Evolutionary conservation across 306 rosid genomes (phyloP).

Genomic region (Abrus precatorius): DNA sequence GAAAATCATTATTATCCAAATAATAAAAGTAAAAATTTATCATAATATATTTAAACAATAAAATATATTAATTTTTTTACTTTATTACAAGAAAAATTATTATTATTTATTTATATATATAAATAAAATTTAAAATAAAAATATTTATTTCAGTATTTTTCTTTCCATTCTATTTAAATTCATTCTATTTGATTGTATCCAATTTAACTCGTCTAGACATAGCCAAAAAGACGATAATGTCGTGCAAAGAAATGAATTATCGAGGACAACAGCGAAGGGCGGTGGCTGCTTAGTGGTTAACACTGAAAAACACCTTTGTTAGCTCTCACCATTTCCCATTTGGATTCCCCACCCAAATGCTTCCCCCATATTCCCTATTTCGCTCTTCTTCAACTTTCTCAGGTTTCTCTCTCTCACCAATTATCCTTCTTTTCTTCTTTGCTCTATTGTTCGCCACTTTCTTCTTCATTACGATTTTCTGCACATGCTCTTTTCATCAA

Average conservation of each 20-base stretch:
- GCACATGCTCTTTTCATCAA: slow-evolving; percentile 22
- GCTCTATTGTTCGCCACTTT: background rate
- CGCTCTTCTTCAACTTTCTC: slow-evolving; percentile 44
- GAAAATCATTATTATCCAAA: too few species aligned
- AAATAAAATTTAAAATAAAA: too few species aligned
- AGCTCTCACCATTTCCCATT: slow-evolving; percentile 39
- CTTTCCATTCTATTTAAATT: too few species aligned
- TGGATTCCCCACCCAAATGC: slow-evolving; percentile 46
- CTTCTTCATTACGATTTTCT: slow-evolving; percentile 34
- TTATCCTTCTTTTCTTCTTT: slow-evolving; percentile 18
- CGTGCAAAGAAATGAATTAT: background rate
- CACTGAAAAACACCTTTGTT: slow-evolving; percentile 24
- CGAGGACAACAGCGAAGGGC: background rate
- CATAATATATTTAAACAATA: too few species aligned
- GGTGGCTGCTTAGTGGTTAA: background rate
- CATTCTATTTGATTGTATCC: too few species aligned
- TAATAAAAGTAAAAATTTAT: too few species aligned
- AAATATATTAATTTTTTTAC: too few species aligned
- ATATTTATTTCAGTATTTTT: too few species aligned
- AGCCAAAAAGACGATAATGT: too few species aligned
- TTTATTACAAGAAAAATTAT: too few species aligned
- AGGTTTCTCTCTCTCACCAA: slow-evolving; percentile 34
- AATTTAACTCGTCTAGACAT: too few species aligned
- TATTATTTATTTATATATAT: too few species aligned
- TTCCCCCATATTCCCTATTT: slow-evolving; percentile 26